A percentile compares a stretch with the other conserved stretches of the same genome.
Conservation (phyloP, 176 grass and related monocot species). For the Oryza brachyantha region DNA sequence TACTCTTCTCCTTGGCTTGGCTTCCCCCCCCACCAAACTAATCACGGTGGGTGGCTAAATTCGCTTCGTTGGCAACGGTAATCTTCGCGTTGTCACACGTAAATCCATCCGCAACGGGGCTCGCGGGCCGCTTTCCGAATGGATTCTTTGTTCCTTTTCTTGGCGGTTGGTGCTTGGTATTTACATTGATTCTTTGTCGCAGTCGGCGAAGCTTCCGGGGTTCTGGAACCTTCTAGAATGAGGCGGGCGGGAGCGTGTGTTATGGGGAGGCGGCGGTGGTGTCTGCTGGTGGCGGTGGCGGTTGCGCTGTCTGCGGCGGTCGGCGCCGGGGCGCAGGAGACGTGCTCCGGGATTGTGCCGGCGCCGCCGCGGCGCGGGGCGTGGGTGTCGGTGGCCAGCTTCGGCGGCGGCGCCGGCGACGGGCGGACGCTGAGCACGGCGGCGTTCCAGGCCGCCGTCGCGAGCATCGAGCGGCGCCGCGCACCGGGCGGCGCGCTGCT, state of each 20-base stretch:
- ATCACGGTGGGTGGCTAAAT: background rate
- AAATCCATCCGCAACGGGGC: slow-evolving; percentile 40
- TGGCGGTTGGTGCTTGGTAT: background rate
- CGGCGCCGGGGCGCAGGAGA: slow-evolving; percentile 17
- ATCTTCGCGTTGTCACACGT: slow-evolving; percentile 15
- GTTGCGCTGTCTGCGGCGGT: background rate
- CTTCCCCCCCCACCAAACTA: background rate
- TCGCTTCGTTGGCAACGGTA: background rate
- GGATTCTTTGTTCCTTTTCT: background rate
- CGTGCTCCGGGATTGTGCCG: slow-evolving; percentile 32
- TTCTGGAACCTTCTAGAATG: background rate
- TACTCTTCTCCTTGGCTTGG: slow-evolving; percentile 9
- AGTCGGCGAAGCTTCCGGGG: background rate
- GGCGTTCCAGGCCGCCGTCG: slow-evolving; percentile 51
- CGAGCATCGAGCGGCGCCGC: slow-evolving; percentile 45
- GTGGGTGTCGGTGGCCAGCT: slow-evolving; percentile 62
- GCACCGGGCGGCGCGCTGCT: slow-evolving; percentile 52
- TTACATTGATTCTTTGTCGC: background rate
- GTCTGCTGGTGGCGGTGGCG: background rate
- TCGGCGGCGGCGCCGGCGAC: slow-evolving; percentile 39
- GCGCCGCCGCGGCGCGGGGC: slow-evolving; percentile 36
- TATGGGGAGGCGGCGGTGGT: background rate
- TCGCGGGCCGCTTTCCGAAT: background rate
- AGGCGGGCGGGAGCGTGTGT: background rate
- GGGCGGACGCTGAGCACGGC: slow-evolving; percentile 55